Evolutionary conservation across 306 rosid species (phyloP).

Genomic region (Cicer arietinum): DNA sequence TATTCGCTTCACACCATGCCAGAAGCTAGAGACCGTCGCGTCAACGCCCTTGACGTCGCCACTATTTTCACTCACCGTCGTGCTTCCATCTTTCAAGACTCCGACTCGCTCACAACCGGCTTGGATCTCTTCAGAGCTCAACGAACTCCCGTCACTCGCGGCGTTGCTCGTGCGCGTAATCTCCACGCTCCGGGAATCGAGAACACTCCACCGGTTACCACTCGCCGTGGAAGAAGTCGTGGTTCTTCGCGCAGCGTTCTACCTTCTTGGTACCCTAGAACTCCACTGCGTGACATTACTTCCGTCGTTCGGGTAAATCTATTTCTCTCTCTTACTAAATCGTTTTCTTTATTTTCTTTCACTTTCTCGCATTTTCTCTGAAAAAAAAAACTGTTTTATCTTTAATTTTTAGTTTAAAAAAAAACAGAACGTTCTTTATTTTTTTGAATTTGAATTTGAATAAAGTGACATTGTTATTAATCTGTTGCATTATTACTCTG

Average conservation of each 20-base stretch:
- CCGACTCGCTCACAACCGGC: constrained; percentile 21
- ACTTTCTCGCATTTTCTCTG: background rate
- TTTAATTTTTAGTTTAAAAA: background rate
- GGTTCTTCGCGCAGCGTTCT: constrained; percentile 47
- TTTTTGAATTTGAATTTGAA: background rate
- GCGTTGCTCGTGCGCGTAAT: constrained; percentile 39
- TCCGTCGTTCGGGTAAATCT: constrained; percentile 57
- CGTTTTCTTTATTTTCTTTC: background rate
- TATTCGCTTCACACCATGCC: constrained; percentile 50
- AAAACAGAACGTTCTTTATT: background rate
- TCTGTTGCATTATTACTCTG: background rate
- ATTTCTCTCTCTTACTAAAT: background rate
- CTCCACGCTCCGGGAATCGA: constrained; percentile 33
- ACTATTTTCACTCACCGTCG: constrained; percentile 49
- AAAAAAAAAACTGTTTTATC: background rate
- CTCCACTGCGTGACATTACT: constrained; percentile 78
- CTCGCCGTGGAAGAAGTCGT: constrained; percentile 46
- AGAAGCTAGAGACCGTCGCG: constrained; percentile 68
- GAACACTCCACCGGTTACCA: constrained; percentile 40
- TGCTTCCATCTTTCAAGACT: constrained; percentile 27
- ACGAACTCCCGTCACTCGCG: constrained; percentile 28
- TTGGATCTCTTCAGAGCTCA: constrained; percentile 44
- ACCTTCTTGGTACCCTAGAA: constrained; percentile 87
- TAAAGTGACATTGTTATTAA: too few relatives aligned
- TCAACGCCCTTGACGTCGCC: constrained; percentile 52